A percentile compares a stretch with the other conserved stretches of the same genome.
Conservation (phyloP, 768 basidiomycete species). For the Mycena vitilis region DNA sequence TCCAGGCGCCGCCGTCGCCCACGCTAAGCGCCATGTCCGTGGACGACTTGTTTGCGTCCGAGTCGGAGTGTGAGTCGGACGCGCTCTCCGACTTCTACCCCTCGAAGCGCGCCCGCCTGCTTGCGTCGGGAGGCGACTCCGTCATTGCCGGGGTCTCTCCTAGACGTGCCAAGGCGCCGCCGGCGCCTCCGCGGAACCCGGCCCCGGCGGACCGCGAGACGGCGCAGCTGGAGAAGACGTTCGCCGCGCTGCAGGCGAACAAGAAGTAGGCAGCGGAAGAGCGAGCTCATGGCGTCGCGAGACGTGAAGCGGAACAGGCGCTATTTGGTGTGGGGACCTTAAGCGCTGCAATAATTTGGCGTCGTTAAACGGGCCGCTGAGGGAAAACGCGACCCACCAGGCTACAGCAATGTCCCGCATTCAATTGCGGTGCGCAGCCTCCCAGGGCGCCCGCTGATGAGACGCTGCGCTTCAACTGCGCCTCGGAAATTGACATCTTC, state of each 20-base stretch:
- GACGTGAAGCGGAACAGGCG: background rate
- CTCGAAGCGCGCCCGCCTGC: background rate
- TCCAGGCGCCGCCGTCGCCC: background rate
- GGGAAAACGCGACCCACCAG: background rate
- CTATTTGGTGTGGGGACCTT: background rate
- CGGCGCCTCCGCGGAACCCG: background rate
- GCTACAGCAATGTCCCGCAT: background rate
- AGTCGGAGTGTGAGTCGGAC: background rate
- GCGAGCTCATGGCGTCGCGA: background rate
- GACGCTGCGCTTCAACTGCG: no score
- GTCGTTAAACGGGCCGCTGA: background rate
- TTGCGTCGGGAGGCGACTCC: background rate
- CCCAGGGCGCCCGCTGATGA: no score
- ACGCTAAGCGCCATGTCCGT: no score
- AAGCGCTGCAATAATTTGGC: background rate
- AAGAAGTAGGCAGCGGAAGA: background rate
- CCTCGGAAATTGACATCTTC: no score
- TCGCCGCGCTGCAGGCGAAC: slow-evolving; percentile 3
- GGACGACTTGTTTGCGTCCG: background rate
- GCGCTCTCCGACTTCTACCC: slow-evolving; percentile 1
- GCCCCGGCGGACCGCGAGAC: slow-evolving; percentile 1
- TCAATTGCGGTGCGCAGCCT: no score
- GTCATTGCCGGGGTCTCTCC: background rate
- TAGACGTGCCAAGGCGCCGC: background rate
- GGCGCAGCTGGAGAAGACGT: background rate